Evolutionary conservation across 2,329 filamentous ascomycete genomes (phyloP).

Genomic region (Monosporascus sp.): DNA sequence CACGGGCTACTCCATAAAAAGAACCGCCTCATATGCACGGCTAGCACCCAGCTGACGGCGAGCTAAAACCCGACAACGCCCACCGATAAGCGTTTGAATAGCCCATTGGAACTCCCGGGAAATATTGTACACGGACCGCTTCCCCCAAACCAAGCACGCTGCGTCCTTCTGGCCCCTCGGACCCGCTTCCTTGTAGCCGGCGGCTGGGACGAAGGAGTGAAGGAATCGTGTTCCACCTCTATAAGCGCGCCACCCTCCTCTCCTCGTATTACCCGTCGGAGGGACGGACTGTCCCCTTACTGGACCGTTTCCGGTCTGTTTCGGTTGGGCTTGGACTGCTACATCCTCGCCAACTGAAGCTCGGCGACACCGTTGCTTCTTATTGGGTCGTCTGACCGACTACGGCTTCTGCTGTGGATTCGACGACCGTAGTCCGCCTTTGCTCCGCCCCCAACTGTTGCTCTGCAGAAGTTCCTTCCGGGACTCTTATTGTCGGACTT

Average conservation of each 20-base stretch:
- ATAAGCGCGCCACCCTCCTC: neutral
- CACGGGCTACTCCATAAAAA: no score
- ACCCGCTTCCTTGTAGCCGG: no score
- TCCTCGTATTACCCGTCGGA: neutral
- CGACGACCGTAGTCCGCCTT: neutral
- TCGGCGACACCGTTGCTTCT: neutral
- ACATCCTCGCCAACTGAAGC: neutral
- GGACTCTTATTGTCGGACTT: neutral
- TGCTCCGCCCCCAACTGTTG: neutral
- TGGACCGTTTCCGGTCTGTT: neutral
- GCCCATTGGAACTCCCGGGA: no score
- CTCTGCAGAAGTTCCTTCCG: neutral
- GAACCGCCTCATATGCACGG: no score
- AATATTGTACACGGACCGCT: no score
- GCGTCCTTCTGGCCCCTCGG: no score
- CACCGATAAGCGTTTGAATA: no score
- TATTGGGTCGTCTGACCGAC: neutral
- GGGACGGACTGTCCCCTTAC: neutral
- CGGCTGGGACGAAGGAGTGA: no score
- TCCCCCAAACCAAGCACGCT: no score
- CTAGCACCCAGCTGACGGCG: no score
- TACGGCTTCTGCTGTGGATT: neutral
- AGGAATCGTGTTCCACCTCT: no score
- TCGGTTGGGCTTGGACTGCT: neutral
- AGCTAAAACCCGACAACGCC: no score